Base-by-base conservation (phyloP, 148 eudicot genomes). In the Chenopodium berlandieri region DNA sequence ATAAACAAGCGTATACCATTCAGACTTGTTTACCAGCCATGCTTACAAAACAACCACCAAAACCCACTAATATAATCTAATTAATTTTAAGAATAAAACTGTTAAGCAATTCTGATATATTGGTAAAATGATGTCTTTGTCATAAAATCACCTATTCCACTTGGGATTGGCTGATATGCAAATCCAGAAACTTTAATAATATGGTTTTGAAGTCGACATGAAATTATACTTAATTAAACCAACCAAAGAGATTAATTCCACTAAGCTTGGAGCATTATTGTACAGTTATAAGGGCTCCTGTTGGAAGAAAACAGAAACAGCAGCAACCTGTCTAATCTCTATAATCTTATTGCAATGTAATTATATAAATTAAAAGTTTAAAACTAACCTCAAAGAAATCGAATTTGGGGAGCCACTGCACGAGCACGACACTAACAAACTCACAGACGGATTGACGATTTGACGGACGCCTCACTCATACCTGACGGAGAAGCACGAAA, bases 171-270 rank as follows among this genome's bases (percentile, higher is more conserved):
- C 19, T 46, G 30, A 40, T 62, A 9, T 32, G 1, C 2, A 34
- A 66, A 31, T 48, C 27, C 20, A 56, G 7, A 9, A 32, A 69
- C 34, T 25, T 52, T 20, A 71, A 52, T 23, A 79, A 8, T 60
- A 25, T 19, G 72, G 25, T 63, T 62, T 23, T 3, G 82, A 80
- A 73, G 47, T 80, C 73, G 82, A 80, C 56, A 73, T 73, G 62
- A 80, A 40, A 20, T 37, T 0, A 37, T 10, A 58, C 27, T 27
- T 4, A 22, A 80, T 9, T 17, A 58, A 62, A 62, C 34, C n/a
- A 60, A 40, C 75, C 75, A 30, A 75, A 60, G 71, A 85, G 70
- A 86, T 69, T 58, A 73, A 69, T 83, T 84, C 86, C 83, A 76
- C 76, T 73, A 19, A 81, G 72, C 71, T 71, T 73, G 84, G 75